These are phyloP conservation scores for Chlorella ohadii DNA, from an alignment of 139 green algal species.

Conservation along the genomic window DNA sequence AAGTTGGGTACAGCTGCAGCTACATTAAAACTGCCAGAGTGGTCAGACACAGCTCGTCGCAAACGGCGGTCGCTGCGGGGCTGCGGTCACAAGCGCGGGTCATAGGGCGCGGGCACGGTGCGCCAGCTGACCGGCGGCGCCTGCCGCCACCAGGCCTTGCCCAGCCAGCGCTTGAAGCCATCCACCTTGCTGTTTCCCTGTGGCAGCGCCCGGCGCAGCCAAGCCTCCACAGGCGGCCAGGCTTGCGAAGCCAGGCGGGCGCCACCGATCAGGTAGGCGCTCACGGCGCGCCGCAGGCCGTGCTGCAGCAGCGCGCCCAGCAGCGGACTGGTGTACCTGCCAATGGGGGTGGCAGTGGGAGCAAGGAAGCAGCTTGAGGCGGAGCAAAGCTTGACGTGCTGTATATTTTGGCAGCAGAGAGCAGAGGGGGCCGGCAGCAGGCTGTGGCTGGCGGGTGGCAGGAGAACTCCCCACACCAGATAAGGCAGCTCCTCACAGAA, in stretches of 20 bases:
- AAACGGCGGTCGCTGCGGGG: too few relatives aligned
- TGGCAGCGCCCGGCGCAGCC: slow-evolving; percentile 8
- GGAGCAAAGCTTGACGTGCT: too few relatives aligned
- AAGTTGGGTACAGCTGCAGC: too few relatives aligned
- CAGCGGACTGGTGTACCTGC: neutral
- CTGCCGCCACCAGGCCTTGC: neutral
- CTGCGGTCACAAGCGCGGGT: slow-evolving; percentile 11
- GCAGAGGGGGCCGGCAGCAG: too few relatives aligned
- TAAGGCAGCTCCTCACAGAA: too few relatives aligned
- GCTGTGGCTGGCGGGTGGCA: too few relatives aligned
- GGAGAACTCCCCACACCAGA: too few relatives aligned
- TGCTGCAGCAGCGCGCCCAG: slow-evolving; percentile 17
- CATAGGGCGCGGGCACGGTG: neutral
- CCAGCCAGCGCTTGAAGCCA: neutral
- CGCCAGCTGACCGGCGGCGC: neutral
- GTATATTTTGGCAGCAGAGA: too few relatives aligned
- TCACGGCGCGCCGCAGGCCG: slow-evolving; percentile 1
- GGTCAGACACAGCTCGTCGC: too few relatives aligned
- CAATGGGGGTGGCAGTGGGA: too few relatives aligned
- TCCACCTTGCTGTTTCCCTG: neutral
- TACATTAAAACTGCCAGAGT: too few relatives aligned
- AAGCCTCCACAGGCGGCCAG: neutral
- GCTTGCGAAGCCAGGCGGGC: neutral
- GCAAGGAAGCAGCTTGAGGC: too few relatives aligned
- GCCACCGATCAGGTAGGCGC: slow-evolving; percentile 1